Conservation (phyloP, 495 filamentous ascomycete species). For the Cetradonia linearis region DNA sequence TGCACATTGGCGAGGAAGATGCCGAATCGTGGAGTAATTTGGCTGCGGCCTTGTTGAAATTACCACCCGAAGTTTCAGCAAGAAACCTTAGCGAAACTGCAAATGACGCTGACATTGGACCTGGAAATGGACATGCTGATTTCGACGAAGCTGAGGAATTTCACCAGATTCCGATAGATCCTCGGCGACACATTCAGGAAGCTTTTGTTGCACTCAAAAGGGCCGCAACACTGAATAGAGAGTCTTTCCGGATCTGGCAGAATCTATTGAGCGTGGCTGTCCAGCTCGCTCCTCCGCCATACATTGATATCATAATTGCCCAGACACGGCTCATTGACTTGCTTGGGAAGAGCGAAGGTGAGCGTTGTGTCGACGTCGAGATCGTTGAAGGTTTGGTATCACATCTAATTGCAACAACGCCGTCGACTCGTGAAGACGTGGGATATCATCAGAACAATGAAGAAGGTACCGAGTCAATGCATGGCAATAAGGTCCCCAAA, state of each 20-base stretch:
- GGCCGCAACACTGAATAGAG: conserved; percentile 68
- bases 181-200: conserved; percentile 54
- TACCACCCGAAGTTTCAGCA: conserved; percentile 17
- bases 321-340: conserved; percentile 66
- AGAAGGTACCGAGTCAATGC: conserved; percentile 18
- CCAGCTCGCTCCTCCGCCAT: conserved; percentile 64
- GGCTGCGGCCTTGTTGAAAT: conserved; percentile 63
- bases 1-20: conserved; percentile 76
- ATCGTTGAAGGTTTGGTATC: conserved; percentile 61
- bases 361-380: conserved; percentile 65
- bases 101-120: conserved; percentile 22
- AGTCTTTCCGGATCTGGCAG: conserved; percentile 87
- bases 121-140: conserved; percentile 1
- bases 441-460: conserved; percentile 13
- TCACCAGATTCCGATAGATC: conserved; percentile 28
- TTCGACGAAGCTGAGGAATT: conserved; percentile 31
- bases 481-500: conserved; percentile 22
- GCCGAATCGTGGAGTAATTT: conserved; percentile 93
- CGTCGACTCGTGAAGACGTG: conserved; percentile 22
- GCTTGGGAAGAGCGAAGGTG: conserved; percentile 53
- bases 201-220: conserved; percentile 76
- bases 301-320: conserved; percentile 61
- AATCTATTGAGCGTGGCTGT: conserved; percentile 82
- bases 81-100: conserved; percentile 32
- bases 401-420: conserved; percentile 46